These are phyloP conservation scores for Maudiozyma bulderi DNA, from an alignment of 805 yeast species.

Conservation along the genomic window DNA sequence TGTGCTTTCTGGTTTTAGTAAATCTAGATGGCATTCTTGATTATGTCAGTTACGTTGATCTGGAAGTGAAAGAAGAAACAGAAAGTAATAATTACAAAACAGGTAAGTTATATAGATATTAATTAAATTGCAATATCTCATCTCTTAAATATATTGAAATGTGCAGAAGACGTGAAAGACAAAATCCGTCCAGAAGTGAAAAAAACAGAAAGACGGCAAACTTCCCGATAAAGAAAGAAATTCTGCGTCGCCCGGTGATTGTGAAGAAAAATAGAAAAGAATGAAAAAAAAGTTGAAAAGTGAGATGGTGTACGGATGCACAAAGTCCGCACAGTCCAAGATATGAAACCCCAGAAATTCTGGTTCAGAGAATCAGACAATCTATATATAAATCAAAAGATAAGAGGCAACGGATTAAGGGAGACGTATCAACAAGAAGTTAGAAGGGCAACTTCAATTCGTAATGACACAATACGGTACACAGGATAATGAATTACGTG, in stretches of 20 bases:
- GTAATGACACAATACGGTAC: not conserved
- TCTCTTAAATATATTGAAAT: too few species aligned
- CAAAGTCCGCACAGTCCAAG: not conserved
- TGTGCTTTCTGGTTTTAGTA: conserved; percentile 98
- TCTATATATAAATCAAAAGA: too few species aligned
- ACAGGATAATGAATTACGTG: not conserved
- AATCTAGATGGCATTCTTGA: conserved; percentile 94
- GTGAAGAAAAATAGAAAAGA: not conserved
- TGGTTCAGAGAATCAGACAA: too few species aligned
- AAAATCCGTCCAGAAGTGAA: too few species aligned
- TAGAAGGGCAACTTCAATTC: too few species aligned
- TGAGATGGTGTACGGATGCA: conserved; percentile 1
- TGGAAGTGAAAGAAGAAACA: not conserved
- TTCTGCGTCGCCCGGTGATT: not conserved
- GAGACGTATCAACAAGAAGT: too few species aligned
- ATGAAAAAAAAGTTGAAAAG: not conserved
- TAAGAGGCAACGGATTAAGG: too few species aligned
- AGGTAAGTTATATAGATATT: not conserved
- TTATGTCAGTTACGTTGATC: conserved; percentile 3
- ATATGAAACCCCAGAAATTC: too few species aligned
- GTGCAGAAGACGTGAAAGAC: too few species aligned
- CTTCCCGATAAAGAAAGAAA: too few species aligned
- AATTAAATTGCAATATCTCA: too few species aligned
- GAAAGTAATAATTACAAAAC: not conserved
- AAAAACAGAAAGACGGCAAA: too few species aligned